Conservation (phyloP, 1,284 basidiomycete genomes). For the Amylostereum areolatum region DNA sequence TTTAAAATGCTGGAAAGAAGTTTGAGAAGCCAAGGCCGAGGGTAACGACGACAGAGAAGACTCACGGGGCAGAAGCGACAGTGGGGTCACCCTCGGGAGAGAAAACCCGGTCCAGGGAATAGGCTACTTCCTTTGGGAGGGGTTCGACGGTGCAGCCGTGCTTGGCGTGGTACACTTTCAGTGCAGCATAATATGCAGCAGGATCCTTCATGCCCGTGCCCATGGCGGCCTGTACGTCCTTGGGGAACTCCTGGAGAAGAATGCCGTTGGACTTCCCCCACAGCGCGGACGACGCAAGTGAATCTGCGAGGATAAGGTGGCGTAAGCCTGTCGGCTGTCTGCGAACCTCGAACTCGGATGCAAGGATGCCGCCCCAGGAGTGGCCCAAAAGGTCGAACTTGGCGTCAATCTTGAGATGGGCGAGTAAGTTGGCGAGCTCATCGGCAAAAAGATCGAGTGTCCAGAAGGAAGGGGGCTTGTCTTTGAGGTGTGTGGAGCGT, state of each 20-base stretch:
- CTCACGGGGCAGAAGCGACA: slow-evolving; percentile 15
- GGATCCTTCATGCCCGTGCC: slow-evolving; percentile 18
- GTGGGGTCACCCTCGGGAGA: slow-evolving; percentile 14
- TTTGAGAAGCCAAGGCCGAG: background rate
- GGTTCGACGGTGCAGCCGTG: slow-evolving; percentile 22
- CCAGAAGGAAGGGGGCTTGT: slow-evolving; percentile 27
- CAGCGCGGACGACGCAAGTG: slow-evolving; percentile 20
- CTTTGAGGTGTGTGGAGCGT: slow-evolving; percentile 24
- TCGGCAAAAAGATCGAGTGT: slow-evolving; percentile 27
- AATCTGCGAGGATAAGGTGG: slow-evolving; percentile 23
- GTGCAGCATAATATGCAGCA: slow-evolving; percentile 24
- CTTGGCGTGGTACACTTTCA: slow-evolving; percentile 17
- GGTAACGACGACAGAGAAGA: background rate
- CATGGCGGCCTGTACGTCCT: slow-evolving; percentile 19
- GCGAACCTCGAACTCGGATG: slow-evolving; percentile 16
- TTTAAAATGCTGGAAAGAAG: slow-evolving; percentile 13
- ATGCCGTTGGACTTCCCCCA: slow-evolving; percentile 17
- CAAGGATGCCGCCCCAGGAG: slow-evolving; percentile 31
- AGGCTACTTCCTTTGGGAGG: slow-evolving; percentile 15
- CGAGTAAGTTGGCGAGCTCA: slow-evolving; percentile 26
- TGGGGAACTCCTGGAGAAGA: slow-evolving; percentile 17
- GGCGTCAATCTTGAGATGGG: slow-evolving; percentile 19
- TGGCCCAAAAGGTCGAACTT: slow-evolving; percentile 27
- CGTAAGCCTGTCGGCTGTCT: slow-evolving; percentile 23
- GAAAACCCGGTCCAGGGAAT: slow-evolving; percentile 5